Conservation (phyloP, 2,329 filamentous ascomycete species). For the Aspergillus aculeatinus region DNA sequence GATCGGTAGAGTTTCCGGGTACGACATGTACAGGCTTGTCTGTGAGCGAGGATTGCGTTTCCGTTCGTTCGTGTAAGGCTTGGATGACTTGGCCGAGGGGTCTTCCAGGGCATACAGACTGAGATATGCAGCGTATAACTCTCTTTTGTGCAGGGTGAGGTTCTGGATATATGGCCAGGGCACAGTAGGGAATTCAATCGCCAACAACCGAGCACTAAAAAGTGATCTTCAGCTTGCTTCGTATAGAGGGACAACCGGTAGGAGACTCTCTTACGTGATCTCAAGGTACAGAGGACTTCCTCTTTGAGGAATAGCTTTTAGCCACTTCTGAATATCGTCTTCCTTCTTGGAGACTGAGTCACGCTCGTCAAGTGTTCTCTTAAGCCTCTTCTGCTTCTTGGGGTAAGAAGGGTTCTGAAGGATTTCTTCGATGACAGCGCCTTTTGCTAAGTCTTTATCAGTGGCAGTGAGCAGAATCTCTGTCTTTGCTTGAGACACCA, state of each 20-base stretch:
- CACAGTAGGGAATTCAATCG: constrained; percentile 37
- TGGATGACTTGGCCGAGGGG: background rate
- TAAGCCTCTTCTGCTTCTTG: constrained; percentile 36
- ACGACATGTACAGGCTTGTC: background rate
- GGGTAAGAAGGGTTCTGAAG: constrained; percentile 45
- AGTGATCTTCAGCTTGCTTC: background rate
- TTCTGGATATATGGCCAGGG: constrained; percentile 39
- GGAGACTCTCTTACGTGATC: constrained; percentile 21
- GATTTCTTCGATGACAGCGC: constrained; percentile 44
- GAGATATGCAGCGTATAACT: constrained; percentile 31
- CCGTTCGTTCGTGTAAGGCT: constrained; percentile 7
- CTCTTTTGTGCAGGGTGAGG: constrained; percentile 30
- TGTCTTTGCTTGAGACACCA: background rate
- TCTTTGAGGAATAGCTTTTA: constrained; percentile 27
- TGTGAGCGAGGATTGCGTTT: constrained; percentile 14
- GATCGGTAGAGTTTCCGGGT: background rate
- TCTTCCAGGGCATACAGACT: constrained; percentile 19
- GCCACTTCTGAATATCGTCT: constrained; percentile 25
- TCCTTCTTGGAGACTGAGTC: constrained; percentile 15
- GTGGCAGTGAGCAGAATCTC: background rate
- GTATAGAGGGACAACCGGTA: background rate
- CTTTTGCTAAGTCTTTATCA: constrained; percentile 14
- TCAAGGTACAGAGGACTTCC: constrained; percentile 22
- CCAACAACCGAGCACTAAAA: constrained; percentile 4
- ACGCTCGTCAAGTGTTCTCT: constrained; percentile 37